phyloP scores from a whole-genome alignment of 2,329 filamentous ascomycete species.

The Zarea fungicola region DNA sequence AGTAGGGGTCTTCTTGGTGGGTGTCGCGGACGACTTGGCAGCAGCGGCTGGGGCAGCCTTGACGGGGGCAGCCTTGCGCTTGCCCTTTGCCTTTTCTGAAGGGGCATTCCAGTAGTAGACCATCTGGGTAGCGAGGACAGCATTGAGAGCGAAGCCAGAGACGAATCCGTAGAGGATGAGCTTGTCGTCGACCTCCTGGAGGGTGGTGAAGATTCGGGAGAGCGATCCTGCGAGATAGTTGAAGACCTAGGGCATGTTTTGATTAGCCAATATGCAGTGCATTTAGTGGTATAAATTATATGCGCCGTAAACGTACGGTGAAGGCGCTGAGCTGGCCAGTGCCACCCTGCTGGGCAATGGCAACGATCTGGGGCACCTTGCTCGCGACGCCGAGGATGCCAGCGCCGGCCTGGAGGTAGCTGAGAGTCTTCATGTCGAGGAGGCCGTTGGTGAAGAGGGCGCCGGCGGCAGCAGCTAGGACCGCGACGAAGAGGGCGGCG shows the following conservation, averaged over 20 bases:
- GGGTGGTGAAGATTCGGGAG: conserved; percentile 92
- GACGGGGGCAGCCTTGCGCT: conserved; percentile 31
- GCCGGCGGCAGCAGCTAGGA: conserved; percentile 62
- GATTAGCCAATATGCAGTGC: background rate
- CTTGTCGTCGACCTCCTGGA: conserved; percentile 96
- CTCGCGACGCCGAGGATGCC: conserved; percentile 78
- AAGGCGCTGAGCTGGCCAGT: conserved; percentile 97
- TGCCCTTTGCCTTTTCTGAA: conserved; percentile 40
- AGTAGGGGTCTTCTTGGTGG: conserved; percentile 38
- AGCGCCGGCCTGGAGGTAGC: conserved; percentile 76
- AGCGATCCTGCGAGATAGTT: conserved; percentile 94
- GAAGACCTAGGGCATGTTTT: conserved; percentile 64
- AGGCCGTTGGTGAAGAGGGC: conserved; percentile 64
- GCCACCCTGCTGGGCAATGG: conserved; percentile 77
- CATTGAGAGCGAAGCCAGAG: conserved; percentile 84
- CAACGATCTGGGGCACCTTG: conserved; percentile 89
- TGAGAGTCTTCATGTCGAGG: conserved; percentile 61
- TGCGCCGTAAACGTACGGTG: conserved; percentile 58
- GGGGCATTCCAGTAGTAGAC: conserved; percentile 89
- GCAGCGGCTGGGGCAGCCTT: conserved; percentile 20
- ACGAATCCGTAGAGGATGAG: conserved; percentile 94
- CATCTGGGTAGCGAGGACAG: conserved; percentile 83
- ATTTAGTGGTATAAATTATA: background rate
- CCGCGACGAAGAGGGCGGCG: conserved; percentile 74
- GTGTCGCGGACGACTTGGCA: conserved; percentile 25